Evolutionary conservation across 495 filamentous ascomycete genomes (phyloP).

Genomic region (Tuber indicum): DNA sequence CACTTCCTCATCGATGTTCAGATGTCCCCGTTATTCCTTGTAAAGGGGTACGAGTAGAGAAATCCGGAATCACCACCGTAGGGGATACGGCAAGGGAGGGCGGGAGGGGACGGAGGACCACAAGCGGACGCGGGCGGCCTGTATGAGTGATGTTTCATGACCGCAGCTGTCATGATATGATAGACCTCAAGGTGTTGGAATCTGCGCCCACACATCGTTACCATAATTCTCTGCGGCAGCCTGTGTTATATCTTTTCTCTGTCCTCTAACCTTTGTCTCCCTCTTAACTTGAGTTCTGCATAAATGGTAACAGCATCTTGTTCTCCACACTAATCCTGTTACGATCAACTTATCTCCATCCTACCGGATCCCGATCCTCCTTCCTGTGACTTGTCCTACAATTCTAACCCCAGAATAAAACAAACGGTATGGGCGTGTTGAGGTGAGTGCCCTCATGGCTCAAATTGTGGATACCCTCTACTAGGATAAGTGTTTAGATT

Average conservation of each 20-base stretch:
- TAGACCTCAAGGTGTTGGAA: background rate
- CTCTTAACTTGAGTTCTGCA: too few relatives aligned
- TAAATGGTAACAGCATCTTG: too few relatives aligned
- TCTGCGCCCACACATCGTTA: too few relatives aligned
- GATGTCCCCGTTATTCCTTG: background rate
- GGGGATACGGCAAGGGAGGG: too few relatives aligned
- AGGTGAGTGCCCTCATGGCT: too few relatives aligned
- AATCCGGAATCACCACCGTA: background rate
- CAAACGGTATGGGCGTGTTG: background rate
- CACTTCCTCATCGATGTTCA: background rate
- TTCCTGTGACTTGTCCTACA: too few relatives aligned
- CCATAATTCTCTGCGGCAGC: too few relatives aligned
- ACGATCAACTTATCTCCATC: too few relatives aligned
- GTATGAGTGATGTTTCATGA: background rate
- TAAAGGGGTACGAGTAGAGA: background rate
- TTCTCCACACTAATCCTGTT: too few relatives aligned
- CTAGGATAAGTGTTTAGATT: background rate
- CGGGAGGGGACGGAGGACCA: background rate
- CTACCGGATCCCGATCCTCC: too few relatives aligned
- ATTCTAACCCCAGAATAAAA: background rate
- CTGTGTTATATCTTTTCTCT: too few relatives aligned
- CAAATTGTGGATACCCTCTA: background rate
- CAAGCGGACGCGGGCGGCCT: fast-evolving
- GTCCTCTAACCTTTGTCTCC: too few relatives aligned
- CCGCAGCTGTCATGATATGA: background rate